These are phyloP conservation scores for Cornus florida DNA, from an alignment of 148 eudicot genomes.

Conservation along the genomic window DNA sequence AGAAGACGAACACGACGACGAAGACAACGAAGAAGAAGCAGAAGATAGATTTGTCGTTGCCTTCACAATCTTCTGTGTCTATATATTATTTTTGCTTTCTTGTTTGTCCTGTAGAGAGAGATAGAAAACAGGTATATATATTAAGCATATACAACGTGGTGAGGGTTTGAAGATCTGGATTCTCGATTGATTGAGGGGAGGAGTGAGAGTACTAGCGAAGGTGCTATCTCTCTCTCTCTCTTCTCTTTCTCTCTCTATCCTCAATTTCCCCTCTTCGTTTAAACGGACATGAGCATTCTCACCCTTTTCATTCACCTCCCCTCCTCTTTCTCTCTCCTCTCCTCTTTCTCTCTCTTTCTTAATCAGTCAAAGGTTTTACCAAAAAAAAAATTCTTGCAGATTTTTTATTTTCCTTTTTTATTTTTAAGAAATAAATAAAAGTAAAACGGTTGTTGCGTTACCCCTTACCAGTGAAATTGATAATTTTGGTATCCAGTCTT, in stretches of 20 bases:
- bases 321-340: neutral
- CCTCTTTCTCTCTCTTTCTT: neutral
- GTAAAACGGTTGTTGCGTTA: no score
- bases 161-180: neutral
- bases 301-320: neutral
- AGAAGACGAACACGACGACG: neutral
- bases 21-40: neutral
- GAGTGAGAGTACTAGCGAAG: neutral
- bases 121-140: neutral
- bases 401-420: neutral
- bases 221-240: neutral
- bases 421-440: no score
- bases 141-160: no score
- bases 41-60: neutral
- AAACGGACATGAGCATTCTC: no score
- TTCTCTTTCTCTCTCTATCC: neutral
- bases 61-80: neutral
- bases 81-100: neutral
- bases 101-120: constrained; percentile 4
- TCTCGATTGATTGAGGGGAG: neutral
- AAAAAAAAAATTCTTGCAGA: neutral
- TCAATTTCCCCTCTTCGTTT: no score
- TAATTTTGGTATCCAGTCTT: neutral
- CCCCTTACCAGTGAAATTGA: no score
- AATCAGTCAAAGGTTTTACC: neutral